Base-by-base conservation (phyloP, 2,329 filamentous ascomycete species). In the Juglanconis sp. region DNA sequence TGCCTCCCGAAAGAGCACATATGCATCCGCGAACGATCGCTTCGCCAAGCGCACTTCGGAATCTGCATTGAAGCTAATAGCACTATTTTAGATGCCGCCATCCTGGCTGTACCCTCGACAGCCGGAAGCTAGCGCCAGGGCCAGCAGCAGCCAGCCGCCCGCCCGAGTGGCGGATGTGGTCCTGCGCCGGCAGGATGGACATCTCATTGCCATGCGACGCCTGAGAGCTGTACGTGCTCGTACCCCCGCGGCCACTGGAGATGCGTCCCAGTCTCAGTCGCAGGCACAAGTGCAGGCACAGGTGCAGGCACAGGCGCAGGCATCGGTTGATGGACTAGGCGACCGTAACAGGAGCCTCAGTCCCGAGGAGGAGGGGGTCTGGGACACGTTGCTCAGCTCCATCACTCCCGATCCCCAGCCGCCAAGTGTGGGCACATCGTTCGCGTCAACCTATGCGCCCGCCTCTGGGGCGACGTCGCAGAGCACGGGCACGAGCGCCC, bases 321-420 rank as follows among this genome's bases (percentile, higher is more conserved):
- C 60, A 32, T 32, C 53, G 11, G 51, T 63, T 11, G 56, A 96
- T 72, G 92, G 92, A 4, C 82, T 96, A 15, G 92, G 92, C 42
- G 92, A 96, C 73, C 89, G 92, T 61, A 85, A 91, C 64, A 86
- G 92, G 66, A 96, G 92, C 72, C 76, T 91, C n/a, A 92, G 88
- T 69, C 88, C 89, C 1, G 88, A 89, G 57, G 80, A 78, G 44
- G 82, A 85, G 64, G 80, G 82, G 53, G 79, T 80, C 1, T 97
- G 93, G 93, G 89, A 94, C 62, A 91, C 87, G 3, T 85, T 97
- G 56, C 79, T 92, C 60, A 88, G 84, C 6, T 96, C 91, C 0
- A 83, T 97, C 63, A 88, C 90, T 0, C 91, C 91, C 0, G 92
- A 96, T 71, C 87, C 89, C 15, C 88, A 91, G 63, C 83, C 91